Base-by-base conservation (phyloP, 2,329 filamentous ascomycete species). In the Alternaria metachromatica region DNA sequence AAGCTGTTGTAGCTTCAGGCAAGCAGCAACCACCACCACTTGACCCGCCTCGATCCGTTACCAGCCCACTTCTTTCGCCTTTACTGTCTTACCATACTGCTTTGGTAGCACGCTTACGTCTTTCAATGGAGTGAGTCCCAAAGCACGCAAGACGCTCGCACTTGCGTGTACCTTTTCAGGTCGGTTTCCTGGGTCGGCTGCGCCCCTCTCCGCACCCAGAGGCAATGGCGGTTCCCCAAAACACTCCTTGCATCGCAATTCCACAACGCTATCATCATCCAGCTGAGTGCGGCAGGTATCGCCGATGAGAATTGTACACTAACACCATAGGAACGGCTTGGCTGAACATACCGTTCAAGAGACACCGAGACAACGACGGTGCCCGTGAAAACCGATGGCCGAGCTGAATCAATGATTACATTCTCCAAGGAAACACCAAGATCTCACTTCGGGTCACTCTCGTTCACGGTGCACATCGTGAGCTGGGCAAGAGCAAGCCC, bases 31-130 rank as follows among this genome's bases (percentile, higher is more conserved):
- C 45, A 46, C 33, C 33, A 51, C 49, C 49, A 33, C 28, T 51
- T 51, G 20, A 41, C 49, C 28, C 49, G 49, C 28, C 49, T 0
- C 37, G 28, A 53, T 45, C 60, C 54, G 25, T 55, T 49, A 45
- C 55, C n/a, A 58, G 43, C 37, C 59, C 37, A 30, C 54, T 62
- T 51, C 54, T 58, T 41, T 60, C 51, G 46, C 41, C 46, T 46
- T 45, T 25, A 5, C 33, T 58, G 57, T 28, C 30, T 50, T 49
- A 48, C 48, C 55, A 51, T 58, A 46, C 28, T 41, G 41, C 41
- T 28, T 44, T 55, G 44, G 57, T 53, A 58, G 57, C 55, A 41
- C 60, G 28, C 33, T 44, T 53, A 58, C 55, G 30, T 23, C 15
- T 56, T 18, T 23, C 13, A 23, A 33, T 43, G 43, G 18, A 48